These are phyloP conservation scores for Fusarium devonianum DNA, from an alignment of 2,329 filamentous ascomycete genomes.

Conservation along the genomic window DNA sequence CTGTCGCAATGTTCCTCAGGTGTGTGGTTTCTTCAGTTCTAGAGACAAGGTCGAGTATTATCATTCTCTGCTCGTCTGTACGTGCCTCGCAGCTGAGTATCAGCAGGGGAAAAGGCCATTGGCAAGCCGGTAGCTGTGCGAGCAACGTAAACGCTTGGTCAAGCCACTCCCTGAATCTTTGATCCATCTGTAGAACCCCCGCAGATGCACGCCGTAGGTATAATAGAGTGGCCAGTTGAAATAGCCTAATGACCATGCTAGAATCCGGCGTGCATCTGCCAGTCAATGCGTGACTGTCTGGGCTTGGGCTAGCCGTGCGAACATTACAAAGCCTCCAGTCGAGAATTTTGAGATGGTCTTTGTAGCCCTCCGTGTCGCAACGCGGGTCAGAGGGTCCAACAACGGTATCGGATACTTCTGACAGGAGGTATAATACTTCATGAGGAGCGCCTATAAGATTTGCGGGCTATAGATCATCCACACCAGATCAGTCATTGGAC, in stretches of 20 bases:
- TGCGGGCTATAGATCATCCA: no score
- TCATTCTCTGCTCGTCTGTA: constrained; percentile 43
- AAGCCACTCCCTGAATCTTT: no score
- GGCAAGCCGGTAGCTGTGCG: no score
- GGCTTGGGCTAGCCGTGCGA: not conserved
- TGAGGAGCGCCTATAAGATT: no score
- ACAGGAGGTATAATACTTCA: constrained; percentile 26
- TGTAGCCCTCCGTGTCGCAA: constrained; percentile 15
- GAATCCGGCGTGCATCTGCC: no score
- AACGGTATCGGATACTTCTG: constrained; percentile 16
- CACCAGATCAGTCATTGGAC: no score
- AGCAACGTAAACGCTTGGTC: no score
- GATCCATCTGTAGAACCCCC: no score
- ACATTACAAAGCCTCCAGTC: not conserved
- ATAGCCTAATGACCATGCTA: constrained; percentile 14
- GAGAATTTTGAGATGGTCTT: constrained; percentile 12
- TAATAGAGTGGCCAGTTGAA: constrained; percentile 26
- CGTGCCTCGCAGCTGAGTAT: constrained; percentile 47
- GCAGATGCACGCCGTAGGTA: no score
- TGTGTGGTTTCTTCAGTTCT: constrained; percentile 31
- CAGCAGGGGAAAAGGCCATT: constrained; percentile 47
- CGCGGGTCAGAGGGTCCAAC: constrained; percentile 24
- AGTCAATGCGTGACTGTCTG: no score
- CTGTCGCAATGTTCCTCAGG: constrained; percentile 34
- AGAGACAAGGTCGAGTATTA: constrained; percentile 43